Evolutionary conservation across 495 filamentous ascomycete species (phyloP), one percentile per base, ranked within the genome.

Genomic region (Xylaria bambusicola): DNA sequence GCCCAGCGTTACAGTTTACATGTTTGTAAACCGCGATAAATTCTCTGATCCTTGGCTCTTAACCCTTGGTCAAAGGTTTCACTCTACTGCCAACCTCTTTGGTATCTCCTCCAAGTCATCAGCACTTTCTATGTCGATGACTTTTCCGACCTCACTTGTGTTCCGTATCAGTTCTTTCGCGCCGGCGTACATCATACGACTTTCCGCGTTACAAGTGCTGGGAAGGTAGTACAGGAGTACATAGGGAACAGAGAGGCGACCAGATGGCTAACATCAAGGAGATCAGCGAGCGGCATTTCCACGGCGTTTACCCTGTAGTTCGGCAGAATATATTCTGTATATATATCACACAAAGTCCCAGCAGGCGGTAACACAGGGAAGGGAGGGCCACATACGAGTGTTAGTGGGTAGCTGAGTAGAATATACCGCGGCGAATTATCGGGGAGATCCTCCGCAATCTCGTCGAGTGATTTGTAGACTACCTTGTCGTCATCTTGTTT

Each of bases 101-200:
- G 90, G 89, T 31, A 96, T 84, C 17, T 84, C 84, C 58, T 85
- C 85, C 66, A 97, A 69, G 49, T 95, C 92, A 42, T 94, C 90
- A 7, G 85, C 78, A 10, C 77, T 81, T 55, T 91, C 83, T 18
- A 96, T 83, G 71, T 96, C 91, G 52, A 97, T 79, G 7, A 96
- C 86, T 59, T 83, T 84, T 27, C 87, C 87, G 26, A 91, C 90
- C 75, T 96, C 91, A 9, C 89, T 88, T 52, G 89, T 92, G 66
- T 88, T 95, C 62, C 93, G 86, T 85, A 98, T 90, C 73, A 97
- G 74, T 76, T 98, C 93, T 72, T 95, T 96, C 23, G 93, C 93
- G 18, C 91, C 86, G 17, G 94, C 94, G 75, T 98, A 98, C 76
- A 92, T 81, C 94, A 97, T 98, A 50, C 90, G 86, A 68, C 87